Base-by-base conservation (phyloP, 2,329 filamentous ascomycete species). In the Tolypocladium pustulatum region DNA sequence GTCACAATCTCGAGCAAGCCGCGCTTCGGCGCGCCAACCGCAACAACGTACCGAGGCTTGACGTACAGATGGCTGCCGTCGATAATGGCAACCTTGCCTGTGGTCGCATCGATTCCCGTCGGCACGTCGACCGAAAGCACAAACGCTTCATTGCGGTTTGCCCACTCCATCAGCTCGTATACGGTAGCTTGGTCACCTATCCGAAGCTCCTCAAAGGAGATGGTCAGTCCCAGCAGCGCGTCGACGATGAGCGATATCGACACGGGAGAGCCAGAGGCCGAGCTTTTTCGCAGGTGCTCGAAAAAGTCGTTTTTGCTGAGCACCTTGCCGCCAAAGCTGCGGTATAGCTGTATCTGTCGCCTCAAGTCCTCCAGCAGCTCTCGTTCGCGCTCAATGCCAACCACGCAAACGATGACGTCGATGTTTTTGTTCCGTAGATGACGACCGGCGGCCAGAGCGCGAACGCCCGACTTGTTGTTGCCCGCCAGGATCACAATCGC, bases 131-230 rank as follows among this genome's bases (percentile, higher is more conserved):
- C 84, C 0, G 91, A 89, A 25, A 99, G 76, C 3, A 94, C 87
- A 59, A 87, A 86, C 0, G 91, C 86, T 63, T 91, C 89, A 69
- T 87, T 90, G 63, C 91, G 87, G 69, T 97, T 97, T 3, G 91
- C 88, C 91, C 92, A 97, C 62, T 91, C 88, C 67, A 97, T 94
- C 68, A 97, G 83, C 68, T 95, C 89, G 67, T 95, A 92, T 0
- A 91, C 90, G 0, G 88, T 88, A 4, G 87, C 86, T 69, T 95
- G 90, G 64, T 96, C 89, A 20, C 88, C 87, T 2, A 87, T 88
- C 40, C 90, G 84, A 34, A 97, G 79, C 65, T 95, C 91, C 64
- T 97, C 91, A 67, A 97, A 97, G 2, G 90, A 87, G 59, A 91
- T 85, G 52, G 94, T 91, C 62, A 94, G 83, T 4, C 91, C 91